Base-by-base conservation (phyloP, 2,329 filamentous ascomycete species). In the Biscogniauxia marginata region DNA sequence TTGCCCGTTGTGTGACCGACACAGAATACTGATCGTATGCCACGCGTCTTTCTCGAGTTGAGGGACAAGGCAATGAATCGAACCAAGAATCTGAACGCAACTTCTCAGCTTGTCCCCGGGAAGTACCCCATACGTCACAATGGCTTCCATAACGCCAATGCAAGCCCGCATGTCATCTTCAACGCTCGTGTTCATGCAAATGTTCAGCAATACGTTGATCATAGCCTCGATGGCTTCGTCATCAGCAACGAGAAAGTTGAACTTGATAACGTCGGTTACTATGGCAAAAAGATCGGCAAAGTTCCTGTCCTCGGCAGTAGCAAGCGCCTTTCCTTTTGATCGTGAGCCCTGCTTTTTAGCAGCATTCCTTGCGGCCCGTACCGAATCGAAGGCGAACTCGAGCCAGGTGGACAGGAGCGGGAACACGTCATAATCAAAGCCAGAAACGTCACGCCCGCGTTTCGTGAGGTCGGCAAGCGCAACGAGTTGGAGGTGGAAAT, bases 1-100 rank as follows among this genome's bases (percentile, higher is more conserved):
- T 60, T 89, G 86, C 19, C 88, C 88, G 61, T 90, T 84, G 67
- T 91, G 88, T 1, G 89, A 91, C 65, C 80, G 85, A 75, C 87
- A 87, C 0, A 93, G 76, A 61, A 90, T 88, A 66, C 82, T 80
- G 25, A 92, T 76, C 0, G 86, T 87, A 58, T 84, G 83, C 88
- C 89, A 92, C 3, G 88, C 81, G 44, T 83, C 79, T 59, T 86
- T 84, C 56, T 84, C 77, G 9, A 90, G 77, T 47, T 74, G 77
- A 11, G 77, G 74, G 2, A 92, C 82, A 50, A 90, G 77, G 58
- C 83, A 85, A 69, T 88, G 87, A 57, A 91, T 88, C 44, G 86
- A 88, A 65, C 87, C 88, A 52, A 93, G 76, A 2, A 91, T 82
- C 59, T 88, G 84, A 34, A 93, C 79, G 65, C 86, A 91, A 30